Evolutionary conservation across 345 rosid species (phyloP), one percentile per base, ranked within the genome.

Genomic region (Linum tenue): DNA sequence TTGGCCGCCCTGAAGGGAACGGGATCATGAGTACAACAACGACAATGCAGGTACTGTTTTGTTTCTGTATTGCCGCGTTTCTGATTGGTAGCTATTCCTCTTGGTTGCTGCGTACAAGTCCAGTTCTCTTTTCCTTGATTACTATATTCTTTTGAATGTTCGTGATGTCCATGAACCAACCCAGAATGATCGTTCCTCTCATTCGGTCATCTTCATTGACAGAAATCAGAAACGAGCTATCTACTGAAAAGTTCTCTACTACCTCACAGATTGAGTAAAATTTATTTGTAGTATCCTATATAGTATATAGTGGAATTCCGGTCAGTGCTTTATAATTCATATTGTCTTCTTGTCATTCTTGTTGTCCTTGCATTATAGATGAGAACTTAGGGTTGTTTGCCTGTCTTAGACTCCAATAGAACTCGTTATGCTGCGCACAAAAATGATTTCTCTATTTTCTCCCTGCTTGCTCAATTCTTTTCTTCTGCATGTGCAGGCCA

Each of bases 1-100:
- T 95, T 75, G 92, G 99, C 58, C 97, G 97, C 36, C 92, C 88
- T 43, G 97, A 78, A 63, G 83, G 67, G 59, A 70, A 72, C 77
- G 97, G 97, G 50, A 37, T 68, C 16, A 91, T 95, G 92, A 75
- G 77, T 68, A 80, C 79, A 37, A 87, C 99, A 36, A 77, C 99
- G 17, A 88, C 97, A 39, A 84, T 90, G 90, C 82, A 86, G 67
- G 98, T 90, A 72, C 81, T 88, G 8, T 64, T 6, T 39, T 56
- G 11, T 7, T 8, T 41, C 31, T 44, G 65, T 16, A 41, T 41
- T 4, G 44, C 44, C 9, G 44, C 44, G 35, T 35, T 55, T 31
- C 56, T n/a, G n/a, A 14, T 60, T 17, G 15, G 5, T 35, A 15
- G 36, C 10, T 67, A 1, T 62, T 53, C 36, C 37, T 5, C 37